Conservation (phyloP, 192 early-diverging fungal species). For the Rhizoclosmatium sp. region DNA sequence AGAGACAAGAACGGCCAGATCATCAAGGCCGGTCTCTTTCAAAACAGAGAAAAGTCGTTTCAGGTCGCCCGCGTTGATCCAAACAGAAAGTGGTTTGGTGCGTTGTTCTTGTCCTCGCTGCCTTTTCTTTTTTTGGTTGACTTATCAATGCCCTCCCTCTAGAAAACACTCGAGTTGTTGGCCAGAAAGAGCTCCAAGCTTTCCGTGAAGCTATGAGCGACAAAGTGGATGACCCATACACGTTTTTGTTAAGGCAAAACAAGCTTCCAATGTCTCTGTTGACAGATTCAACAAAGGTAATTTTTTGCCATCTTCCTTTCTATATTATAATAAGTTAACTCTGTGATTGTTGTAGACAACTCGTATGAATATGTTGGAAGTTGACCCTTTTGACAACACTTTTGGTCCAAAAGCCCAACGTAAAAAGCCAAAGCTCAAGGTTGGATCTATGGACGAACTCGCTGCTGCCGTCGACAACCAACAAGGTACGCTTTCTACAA, state of each 20-base stretch:
- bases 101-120: constrained; percentile 26
- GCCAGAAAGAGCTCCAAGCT: constrained; percentile 89
- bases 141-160: not conserved
- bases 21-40: constrained; percentile 90
- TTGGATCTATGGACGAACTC: constrained; percentile 81
- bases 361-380: constrained; percentile 94
- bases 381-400: constrained; percentile 88
- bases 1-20: constrained; percentile 89
- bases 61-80: constrained; percentile 86
- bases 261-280: constrained; percentile 96
- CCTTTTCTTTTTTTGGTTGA: constrained; percentile 1
- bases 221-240: constrained; percentile 94
- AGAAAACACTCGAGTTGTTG: constrained; percentile 96
- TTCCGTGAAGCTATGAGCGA: constrained; percentile 91
- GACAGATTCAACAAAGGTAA: constrained; percentile 78
- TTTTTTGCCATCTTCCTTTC: constrained; percentile 22
- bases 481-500: constrained; percentile 51
- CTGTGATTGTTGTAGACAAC: constrained; percentile 31
- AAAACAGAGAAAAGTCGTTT: constrained; percentile 73
- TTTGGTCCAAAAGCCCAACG: constrained; percentile 96
- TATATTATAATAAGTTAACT: too few relatives aligned
- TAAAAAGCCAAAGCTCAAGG: constrained; percentile 88
- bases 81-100: constrained; percentile 97
- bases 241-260: constrained; percentile 90
- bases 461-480: constrained; percentile 71